Percentiles rank a stretch among this genome's conserved stretches.
Evolutionary conservation across 1,284 basidiomycete species (phyloP).

Genomic region (Anthracocystis walkeri): DNA sequence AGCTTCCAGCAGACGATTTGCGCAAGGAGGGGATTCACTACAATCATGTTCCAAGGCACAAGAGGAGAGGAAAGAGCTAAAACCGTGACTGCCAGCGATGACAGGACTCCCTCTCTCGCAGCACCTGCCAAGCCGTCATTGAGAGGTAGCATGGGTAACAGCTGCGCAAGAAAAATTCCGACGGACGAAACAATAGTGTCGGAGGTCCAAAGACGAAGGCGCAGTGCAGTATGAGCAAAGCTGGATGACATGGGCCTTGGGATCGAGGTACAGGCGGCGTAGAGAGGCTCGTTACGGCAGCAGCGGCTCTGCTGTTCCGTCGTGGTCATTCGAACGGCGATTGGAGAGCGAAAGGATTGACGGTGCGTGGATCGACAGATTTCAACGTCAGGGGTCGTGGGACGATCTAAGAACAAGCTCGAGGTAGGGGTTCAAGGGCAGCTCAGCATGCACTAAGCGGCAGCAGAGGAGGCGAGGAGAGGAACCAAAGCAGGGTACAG

Average conservation of each 20-base stretch:
- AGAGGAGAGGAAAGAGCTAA: slow-evolving; percentile 5
- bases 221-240: not conserved
- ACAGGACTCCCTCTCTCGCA: not conserved
- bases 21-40: not conserved
- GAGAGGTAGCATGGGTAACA: slow-evolving; percentile 7
- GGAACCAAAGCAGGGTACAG: slow-evolving; percentile 18
- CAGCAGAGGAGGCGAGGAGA: slow-evolving; percentile 12
- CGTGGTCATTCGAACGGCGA: too few species aligned
- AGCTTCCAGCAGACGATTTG: not conserved
- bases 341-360: not conserved
- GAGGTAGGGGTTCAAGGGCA: slow-evolving; percentile 24
- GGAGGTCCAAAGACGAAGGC: slow-evolving; percentile 3
- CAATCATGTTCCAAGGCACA: slow-evolving; percentile 6
- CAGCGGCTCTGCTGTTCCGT: too few species aligned
- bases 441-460: slow-evolving; percentile 7
- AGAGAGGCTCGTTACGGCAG: too few species aligned
- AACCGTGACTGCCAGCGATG: slow-evolving; percentile 1
- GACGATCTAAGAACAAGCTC: slow-evolving; percentile 27
- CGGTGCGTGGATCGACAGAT: slow-evolving; percentile 15
- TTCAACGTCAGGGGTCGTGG: slow-evolving; percentile 23
- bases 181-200: slow-evolving; percentile 14
- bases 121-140: slow-evolving; percentile 3
- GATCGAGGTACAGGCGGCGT: not conserved
- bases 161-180: slow-evolving; percentile 31
- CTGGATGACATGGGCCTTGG: not conserved